These are phyloP conservation scores for Cryphonectria naterciae DNA, from an alignment of 2,329 filamentous ascomycete species.

Conservation along the genomic window DNA sequence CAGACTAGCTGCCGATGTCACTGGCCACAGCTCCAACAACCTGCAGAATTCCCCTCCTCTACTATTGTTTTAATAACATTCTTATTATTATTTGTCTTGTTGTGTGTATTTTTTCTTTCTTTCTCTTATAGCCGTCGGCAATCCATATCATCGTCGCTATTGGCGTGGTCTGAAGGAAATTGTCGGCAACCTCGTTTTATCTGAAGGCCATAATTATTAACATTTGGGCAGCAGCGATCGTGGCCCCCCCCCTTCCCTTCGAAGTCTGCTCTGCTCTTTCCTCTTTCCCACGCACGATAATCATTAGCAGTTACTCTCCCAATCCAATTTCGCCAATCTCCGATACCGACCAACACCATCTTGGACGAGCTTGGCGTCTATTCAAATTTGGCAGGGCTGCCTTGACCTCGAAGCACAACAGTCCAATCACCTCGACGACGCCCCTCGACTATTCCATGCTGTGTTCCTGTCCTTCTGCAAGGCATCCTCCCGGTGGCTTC, in stretches of 20 bases:
- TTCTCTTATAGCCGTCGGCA: conserved; percentile 5
- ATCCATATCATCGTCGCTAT: neutral
- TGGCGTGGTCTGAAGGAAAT: conserved; percentile 22
- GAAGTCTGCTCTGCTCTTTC: neutral
- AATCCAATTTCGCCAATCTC: conserved; percentile 29
- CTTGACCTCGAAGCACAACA: neutral
- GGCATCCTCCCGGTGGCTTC: conserved; percentile 13
- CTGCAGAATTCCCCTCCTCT: conserved; percentile 9
- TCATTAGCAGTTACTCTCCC: neutral
- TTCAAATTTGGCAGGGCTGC: conserved; percentile 17
- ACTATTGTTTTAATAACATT: neutral
- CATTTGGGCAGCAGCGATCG: neutral
- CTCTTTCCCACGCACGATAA: neutral
- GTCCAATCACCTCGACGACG: conserved; percentile 21
- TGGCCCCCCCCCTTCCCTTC: neutral
- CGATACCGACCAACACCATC: conserved; percentile 20
- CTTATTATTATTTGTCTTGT: neutral
- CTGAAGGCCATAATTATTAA: conserved; percentile 1
- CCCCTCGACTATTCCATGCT: conserved; percentile 23
- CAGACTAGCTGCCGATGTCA: conserved; percentile 11
- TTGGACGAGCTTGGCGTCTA: conserved; percentile 15
- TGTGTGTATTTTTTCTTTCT: neutral
- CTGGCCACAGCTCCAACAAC: conserved; percentile 10
- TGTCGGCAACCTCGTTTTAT: conserved; percentile 13
- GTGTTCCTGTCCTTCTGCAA: conserved; percentile 26